phyloP scores from a whole-genome alignment of 192 early-diverging fungal genomes.

The Chytriomyces sp. region DNA sequence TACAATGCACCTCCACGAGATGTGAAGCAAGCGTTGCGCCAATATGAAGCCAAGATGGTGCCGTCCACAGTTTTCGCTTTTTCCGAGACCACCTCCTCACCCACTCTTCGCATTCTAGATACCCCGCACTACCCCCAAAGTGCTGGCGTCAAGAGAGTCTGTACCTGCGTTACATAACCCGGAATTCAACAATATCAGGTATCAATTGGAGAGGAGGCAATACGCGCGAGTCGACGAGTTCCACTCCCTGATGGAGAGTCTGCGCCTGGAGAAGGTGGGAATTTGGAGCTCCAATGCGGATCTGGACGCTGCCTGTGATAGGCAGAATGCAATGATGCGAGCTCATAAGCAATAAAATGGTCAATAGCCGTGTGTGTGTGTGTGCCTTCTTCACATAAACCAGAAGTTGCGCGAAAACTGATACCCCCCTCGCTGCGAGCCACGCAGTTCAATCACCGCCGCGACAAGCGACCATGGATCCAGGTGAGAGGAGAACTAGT shows the following conservation, averaged over 20 bases:
- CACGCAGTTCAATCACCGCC: too few relatives aligned
- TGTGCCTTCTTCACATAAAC: too few relatives aligned
- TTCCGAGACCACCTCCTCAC: not conserved
- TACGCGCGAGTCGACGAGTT: slow-evolving; percentile 10
- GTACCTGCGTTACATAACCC: slow-evolving; percentile 12
- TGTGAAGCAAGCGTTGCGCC: not conserved
- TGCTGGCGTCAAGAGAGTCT: slow-evolving; percentile 18
- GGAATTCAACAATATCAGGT: slow-evolving; percentile 7
- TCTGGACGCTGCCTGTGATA: not conserved
- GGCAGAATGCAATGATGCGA: not conserved
- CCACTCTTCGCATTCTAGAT: not conserved
- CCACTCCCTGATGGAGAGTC: not conserved
- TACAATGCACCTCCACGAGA: not conserved
- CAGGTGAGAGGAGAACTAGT: too few relatives aligned
- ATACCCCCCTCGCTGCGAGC: not conserved
- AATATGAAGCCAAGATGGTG: slow-evolving; percentile 30
- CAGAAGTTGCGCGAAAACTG: not conserved
- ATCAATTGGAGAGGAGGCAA: slow-evolving; percentile 17
- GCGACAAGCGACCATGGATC: too few relatives aligned
- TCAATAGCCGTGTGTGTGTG: not conserved
- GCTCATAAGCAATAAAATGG: slow-evolving; percentile 1
- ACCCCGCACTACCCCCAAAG: slow-evolving; percentile 18
- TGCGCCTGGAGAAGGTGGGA: slow-evolving; percentile 2
- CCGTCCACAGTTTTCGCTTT: not conserved
- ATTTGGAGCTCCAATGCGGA: not conserved